Evolutionary conservation across 2,329 filamentous ascomycete species (phyloP), one percentile per base, ranked within the genome.

Genomic region (Didymella pomorum): DNA sequence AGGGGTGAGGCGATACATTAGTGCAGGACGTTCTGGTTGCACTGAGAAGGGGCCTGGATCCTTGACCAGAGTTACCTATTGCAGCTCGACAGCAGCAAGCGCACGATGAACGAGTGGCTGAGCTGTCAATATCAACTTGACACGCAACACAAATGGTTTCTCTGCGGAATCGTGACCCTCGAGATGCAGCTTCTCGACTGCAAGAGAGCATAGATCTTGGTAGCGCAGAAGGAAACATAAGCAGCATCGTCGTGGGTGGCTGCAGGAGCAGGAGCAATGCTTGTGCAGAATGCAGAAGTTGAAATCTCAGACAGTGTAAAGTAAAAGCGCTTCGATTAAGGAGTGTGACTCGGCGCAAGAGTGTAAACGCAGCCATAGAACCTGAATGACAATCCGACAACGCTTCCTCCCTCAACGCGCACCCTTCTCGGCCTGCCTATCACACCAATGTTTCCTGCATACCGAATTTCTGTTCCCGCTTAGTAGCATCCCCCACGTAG

Each of bases 321-420:
- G 18, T 43, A 18, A 58, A 49, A 31, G 44, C 44, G 56, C 50
- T 44, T 53, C 18, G 6, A 16, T 53, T 20, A 53, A 43, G 9
- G 56, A 58, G 12, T 2, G 56, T 16, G 11, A 49, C 56, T 49
- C 56, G 35, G 49, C 49, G 50, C 37, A 18, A 26, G 49, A 53
- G 56, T 41, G 20, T 53, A 58, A 58, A 5, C 23, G 29, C 14
- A 7, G 23, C 10, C 44, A 25, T 16, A 45, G 37, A 48, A 57
- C 6, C 14, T n/a, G 23, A 43, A 16, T 4, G 2, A n/a, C 8
- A 43, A 25, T 43, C 12, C 11, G 23, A 23, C 37, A 23, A 41
- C 10, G 14, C 20, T 14, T 23, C 37, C 23, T 23, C 37, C 20
- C 23, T 21, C 37, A 14, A 23, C 18, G 16, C 9, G 20, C 20